Conservation (phyloP, 2,329 filamentous ascomycete genomes). For the Lecanicillium sp. region DNA sequence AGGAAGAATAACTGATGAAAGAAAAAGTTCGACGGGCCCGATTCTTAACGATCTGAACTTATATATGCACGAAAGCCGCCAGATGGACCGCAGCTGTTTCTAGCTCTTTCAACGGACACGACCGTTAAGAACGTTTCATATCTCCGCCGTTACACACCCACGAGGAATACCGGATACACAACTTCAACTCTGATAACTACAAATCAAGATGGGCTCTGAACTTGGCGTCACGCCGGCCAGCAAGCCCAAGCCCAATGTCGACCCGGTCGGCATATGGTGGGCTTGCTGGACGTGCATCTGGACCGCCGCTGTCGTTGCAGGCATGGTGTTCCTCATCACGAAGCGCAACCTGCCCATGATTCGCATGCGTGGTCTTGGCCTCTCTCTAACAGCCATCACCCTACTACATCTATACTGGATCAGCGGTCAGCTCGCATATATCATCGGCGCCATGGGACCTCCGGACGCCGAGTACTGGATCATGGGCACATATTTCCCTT, state of each 20-base stretch:
- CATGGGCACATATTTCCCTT: conserved; percentile 58
- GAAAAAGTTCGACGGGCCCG: too few species aligned
- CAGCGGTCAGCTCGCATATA: conserved; percentile 32
- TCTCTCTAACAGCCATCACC: conserved; percentile 34
- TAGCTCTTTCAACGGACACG: too few species aligned
- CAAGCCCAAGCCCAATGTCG: conserved; percentile 17
- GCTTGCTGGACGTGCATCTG: conserved; percentile 26
- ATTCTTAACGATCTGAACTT: too few species aligned
- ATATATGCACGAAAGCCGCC: too few species aligned
- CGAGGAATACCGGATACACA: too few species aligned
- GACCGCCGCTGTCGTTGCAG: conserved; percentile 29
- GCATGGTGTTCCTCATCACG: conserved; percentile 33
- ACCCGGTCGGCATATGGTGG: conserved; percentile 31
- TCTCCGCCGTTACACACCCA: too few species aligned
- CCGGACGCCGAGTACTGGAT: conserved; percentile 55
- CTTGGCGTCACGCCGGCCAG: conserved; percentile 20
- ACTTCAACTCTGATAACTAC: not conserved
- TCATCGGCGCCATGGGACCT: conserved; percentile 33
- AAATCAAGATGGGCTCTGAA: conserved; percentile 21
- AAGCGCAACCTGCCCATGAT: conserved; percentile 32
- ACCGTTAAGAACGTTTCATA: not conserved
- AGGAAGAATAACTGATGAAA: too few species aligned
- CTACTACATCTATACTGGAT: conserved; percentile 38
- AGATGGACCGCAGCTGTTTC: too few species aligned
- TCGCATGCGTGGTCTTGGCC: conserved; percentile 32